A percentile compares a stretch with the other conserved stretches of the same genome.
These are phyloP conservation scores for Nyctanthes arbortristis DNA, from an alignment of 257 asterid species.

Conservation along the genomic window DNA sequence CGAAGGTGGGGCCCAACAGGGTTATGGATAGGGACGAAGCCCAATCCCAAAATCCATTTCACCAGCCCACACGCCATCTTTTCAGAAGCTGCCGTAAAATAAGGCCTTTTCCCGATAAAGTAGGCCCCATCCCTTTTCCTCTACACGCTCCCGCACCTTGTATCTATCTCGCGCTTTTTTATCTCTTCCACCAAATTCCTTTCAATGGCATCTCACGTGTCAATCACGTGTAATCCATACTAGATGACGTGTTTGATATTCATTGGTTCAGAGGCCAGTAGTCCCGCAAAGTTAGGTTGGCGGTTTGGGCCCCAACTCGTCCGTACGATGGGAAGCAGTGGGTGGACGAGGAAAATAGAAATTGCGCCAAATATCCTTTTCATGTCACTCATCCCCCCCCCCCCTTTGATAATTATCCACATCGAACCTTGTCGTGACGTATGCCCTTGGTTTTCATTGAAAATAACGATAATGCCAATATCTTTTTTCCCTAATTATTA, in stretches of 20 bases:
- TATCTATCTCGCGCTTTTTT: neutral
- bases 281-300: conserved; percentile 12
- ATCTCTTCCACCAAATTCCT: neutral
- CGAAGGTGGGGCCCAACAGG: too few relatives aligned
- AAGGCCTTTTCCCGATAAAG: conserved; percentile 45
- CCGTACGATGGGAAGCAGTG: conserved; percentile 20
- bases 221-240: conserved; percentile 26
- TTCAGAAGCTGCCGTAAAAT: conserved; percentile 28
- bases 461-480: conserved; percentile 31
- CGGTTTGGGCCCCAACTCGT: conserved; percentile 9
- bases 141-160: neutral
- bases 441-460: neutral
- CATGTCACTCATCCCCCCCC: conserved; percentile 32
- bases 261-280: conserved; percentile 7
- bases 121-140: conserved; percentile 35
- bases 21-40: conserved; percentile 47
- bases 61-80: conserved; percentile 44
- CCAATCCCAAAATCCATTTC: conserved; percentile 24
- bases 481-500: neutral
- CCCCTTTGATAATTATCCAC: conserved; percentile 31
- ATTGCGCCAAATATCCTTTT: conserved; percentile 23
- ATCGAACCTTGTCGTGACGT: neutral
- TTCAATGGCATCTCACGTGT: conserved; percentile 26
- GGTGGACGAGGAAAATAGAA: conserved; percentile 50
- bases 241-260: neutral